Base-by-base conservation (phyloP, 345 rosid genomes). In the Carallia brachiata region DNA sequence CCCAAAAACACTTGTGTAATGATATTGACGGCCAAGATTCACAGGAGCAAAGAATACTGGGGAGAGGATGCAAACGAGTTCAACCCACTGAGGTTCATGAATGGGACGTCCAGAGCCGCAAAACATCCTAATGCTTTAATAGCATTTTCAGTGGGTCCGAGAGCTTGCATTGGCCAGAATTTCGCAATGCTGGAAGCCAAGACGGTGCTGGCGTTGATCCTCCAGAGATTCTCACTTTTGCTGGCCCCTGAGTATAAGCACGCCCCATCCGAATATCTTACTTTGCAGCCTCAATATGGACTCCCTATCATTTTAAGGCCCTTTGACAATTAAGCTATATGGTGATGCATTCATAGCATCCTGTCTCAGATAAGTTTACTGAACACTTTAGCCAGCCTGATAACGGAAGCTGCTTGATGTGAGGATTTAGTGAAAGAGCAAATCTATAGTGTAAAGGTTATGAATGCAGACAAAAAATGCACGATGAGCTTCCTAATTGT, bases 121-220 rank as follows among this genome's bases (percentile, higher is more conserved):
- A 75, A 62, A 2, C 82, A 83, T 73, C 89, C 89, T 5, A 84
- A 75, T 75, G 71, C 82, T 1, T 67, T 87, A 37, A 71, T 86
- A 5, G 77, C 84, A 0, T 90, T 88, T 34, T 80, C 85, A 5
- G 7, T 70, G 12, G 92, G 94, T 23, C 90, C 88, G 1, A 81
- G 92, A 78, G 73, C 62, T 70, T 90, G 96, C 58, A 75, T 88
- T 5, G 92, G 94, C 40, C 92, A 86, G 74, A 86, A 79, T 71
- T 91, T 86, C 30, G 84, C 96, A 1, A 31, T 87, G 71, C 28
- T 88, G 18, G 93, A 86, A 80, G 86, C 87, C 6, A 91, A 88
- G 74, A 16, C 80, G 56, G 87, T 81, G 0, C 16, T 91, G 7
- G 67, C 86, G 2, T 73, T 88, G 83, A 78, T 89, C 28, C 70